These are phyloP conservation scores for Ampelomyces quisqualis DNA, from an alignment of 2,329 filamentous ascomycete genomes.

Conservation along the genomic window DNA sequence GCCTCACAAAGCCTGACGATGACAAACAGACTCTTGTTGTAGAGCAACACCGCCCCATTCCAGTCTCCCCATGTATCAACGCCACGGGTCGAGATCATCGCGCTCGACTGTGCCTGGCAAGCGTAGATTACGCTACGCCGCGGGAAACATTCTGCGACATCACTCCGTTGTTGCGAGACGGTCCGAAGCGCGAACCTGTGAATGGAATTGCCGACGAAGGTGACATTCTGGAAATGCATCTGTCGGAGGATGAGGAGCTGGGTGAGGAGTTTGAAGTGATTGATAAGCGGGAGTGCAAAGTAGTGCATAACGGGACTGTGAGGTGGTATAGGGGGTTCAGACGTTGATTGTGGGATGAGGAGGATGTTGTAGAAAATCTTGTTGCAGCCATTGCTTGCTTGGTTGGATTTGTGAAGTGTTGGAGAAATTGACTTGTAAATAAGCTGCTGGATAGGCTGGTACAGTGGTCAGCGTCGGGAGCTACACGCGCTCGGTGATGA, in stretches of 20 bases:
- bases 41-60: too few species aligned
- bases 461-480: too few species aligned
- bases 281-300: neutral
- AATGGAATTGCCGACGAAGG: neutral
- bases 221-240: slow-evolving; percentile 1
- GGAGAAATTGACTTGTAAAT: too few species aligned
- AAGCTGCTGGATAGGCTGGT: too few species aligned
- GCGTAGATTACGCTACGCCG: neutral
- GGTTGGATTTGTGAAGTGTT: neutral
- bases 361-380: too few species aligned
- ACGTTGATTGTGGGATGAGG: neutral
- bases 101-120: neutral
- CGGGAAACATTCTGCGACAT: neutral
- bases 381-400: neutral
- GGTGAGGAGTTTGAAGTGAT: neutral
- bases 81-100: neutral
- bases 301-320: neutral
- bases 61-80: slow-evolving; percentile 1
- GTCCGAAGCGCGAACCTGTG: neutral
- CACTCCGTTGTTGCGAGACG: neutral
- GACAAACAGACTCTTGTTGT: too few species aligned
- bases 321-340: neutral
- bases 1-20: too few species aligned
- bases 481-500: too few species aligned
- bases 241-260: neutral